Conservation (phyloP, 208 protist species). For the Trypanosoma theileri region DNA sequence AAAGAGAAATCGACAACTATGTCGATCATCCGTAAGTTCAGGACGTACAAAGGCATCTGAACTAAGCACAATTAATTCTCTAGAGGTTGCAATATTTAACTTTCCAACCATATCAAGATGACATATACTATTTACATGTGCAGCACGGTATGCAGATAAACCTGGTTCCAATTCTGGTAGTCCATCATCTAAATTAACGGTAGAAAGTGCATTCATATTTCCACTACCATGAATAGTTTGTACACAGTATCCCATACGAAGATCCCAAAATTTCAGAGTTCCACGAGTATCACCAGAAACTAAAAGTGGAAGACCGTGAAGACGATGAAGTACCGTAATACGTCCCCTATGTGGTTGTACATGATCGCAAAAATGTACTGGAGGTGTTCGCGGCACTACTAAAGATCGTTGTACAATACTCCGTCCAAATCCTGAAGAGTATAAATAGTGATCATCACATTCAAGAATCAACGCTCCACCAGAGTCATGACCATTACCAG, state of each 20-base stretch:
- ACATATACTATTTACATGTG: slow-evolving; percentile 33
- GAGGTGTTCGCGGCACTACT: slow-evolving; percentile 23
- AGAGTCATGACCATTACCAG: slow-evolving; percentile 47
- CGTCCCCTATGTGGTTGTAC: slow-evolving; percentile 40
- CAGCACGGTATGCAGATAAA: background rate
- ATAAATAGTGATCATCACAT: slow-evolving; percentile 45
- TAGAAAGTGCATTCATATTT: no score
- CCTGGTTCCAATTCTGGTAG: background rate
- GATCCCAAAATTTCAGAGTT: slow-evolving; percentile 60
- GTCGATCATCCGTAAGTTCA: slow-evolving; percentile 41
- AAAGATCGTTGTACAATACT: slow-evolving; percentile 50
- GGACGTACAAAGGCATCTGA: slow-evolving; percentile 29
- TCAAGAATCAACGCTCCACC: slow-evolving; percentile 36
- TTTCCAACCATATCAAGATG: slow-evolving; percentile 25
- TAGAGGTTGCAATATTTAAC: slow-evolving; percentile 32
- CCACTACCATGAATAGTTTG: slow-evolving; percentile 28
- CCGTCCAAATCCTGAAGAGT: slow-evolving; percentile 44
- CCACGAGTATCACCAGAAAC: slow-evolving; percentile 48
- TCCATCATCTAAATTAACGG: background rate
- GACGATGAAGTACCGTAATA: slow-evolving; percentile 32
- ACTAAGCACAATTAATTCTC: slow-evolving; percentile 33
- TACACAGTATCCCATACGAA: slow-evolving; percentile 44
- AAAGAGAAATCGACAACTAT: slow-evolving; percentile 49
- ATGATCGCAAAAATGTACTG: slow-evolving; percentile 42
- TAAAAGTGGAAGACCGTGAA: slow-evolving; percentile 35